These are phyloP conservation scores for Citrus glauca DNA, from an alignment of 345 rosid genomes.

Conservation along the genomic window DNA sequence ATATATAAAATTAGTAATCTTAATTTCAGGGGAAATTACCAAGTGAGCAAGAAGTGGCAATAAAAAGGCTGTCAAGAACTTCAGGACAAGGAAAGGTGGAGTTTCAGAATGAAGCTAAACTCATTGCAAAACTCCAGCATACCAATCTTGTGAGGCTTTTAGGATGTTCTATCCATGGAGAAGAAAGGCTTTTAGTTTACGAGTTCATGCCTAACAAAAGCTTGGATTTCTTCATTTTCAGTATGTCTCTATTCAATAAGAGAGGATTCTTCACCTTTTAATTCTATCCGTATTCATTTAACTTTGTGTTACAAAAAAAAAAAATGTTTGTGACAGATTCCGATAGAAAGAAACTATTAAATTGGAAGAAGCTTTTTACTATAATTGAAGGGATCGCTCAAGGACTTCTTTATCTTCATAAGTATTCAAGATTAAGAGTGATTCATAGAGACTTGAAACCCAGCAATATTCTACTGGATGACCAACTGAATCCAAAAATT, in stretches of 20 bases:
- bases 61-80: background rate
- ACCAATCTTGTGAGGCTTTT: conserved; percentile 2
- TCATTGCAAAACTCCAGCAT: background rate
- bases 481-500: conserved; percentile 12
- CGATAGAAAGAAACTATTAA: background rate
- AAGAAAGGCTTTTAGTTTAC: background rate
- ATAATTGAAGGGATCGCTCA: conserved; percentile 15
- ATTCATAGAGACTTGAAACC: conserved; percentile 14
- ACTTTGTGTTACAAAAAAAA: background rate
- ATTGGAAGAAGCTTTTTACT: conserved; percentile 10
- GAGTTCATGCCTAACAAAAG: too few species aligned
- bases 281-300: background rate
- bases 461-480: conserved; percentile 12
- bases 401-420: conserved; percentile 15
- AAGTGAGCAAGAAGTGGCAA: background rate
- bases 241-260: background rate
- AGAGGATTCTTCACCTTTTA: background rate
- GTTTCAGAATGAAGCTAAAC: background rate
- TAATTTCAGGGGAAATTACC: background rate
- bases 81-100: background rate
- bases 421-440: conserved; percentile 1
- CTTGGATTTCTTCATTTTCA: background rate
- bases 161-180: background rate
- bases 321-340: background rate
- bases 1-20: background rate